phyloP scores from a whole-genome alignment of 2,329 filamentous ascomycete genomes.

The Pyricularia grisea region DNA sequence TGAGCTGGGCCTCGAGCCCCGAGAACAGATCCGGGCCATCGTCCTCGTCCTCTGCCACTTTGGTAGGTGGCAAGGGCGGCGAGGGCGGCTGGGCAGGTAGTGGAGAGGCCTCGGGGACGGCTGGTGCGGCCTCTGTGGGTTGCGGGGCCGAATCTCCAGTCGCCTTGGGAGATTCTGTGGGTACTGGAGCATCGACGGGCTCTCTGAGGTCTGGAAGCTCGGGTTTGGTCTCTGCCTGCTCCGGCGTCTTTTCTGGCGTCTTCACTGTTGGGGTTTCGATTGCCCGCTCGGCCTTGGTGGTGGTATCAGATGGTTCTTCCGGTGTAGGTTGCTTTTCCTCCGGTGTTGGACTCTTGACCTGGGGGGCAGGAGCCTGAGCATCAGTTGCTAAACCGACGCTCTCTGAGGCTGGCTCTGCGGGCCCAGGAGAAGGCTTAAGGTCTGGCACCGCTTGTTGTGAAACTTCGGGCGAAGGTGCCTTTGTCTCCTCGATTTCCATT shows the following conservation, averaged over 20 bases:
- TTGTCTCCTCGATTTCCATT: background rate
- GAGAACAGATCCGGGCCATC: slow-evolving; percentile 3
- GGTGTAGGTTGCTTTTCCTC: background rate
- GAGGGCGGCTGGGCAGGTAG: background rate
- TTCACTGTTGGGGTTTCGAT: background rate
- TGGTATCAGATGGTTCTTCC: background rate
- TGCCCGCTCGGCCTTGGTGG: background rate
- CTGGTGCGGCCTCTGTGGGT: background rate
- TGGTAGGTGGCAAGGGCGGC: background rate
- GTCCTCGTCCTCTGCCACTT: background rate
- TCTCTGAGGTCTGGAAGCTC: background rate
- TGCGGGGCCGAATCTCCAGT: background rate
- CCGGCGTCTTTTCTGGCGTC: background rate
- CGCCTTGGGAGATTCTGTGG: background rate
- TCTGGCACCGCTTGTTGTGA: background rate
- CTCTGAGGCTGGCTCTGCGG: background rate
- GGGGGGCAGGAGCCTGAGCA: background rate
- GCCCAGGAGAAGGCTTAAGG: background rate
- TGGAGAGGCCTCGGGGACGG: background rate
- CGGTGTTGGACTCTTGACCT: background rate
- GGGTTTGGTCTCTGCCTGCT: background rate
- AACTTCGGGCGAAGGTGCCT: background rate
- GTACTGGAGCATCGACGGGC: background rate
- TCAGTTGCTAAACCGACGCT: background rate
- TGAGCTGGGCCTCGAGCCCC: slow-evolving; percentile 4